A percentile compares a stretch with the other conserved stretches of the same genome.
Evolutionary conservation across 1,139 yeast genomes (phyloP).

Genomic region (Taphrina communis): DNA sequence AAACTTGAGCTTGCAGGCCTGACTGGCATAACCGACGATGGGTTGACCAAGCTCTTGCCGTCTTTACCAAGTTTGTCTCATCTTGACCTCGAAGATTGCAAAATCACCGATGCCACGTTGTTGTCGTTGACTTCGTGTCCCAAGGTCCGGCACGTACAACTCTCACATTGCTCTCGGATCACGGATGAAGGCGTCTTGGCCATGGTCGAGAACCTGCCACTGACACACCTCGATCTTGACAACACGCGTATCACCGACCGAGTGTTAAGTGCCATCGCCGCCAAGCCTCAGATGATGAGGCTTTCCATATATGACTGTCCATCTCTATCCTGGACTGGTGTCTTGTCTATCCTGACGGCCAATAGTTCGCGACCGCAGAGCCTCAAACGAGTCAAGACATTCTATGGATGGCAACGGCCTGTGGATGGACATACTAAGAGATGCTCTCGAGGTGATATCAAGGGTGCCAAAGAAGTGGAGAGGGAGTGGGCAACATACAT

Average conservation of each 20-base stretch:
- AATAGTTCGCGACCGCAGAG: conserved; percentile 40
- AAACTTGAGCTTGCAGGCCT: conserved; percentile 43
- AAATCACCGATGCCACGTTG: conserved; percentile 42
- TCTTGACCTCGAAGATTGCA: conserved; percentile 45
- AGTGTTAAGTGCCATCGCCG: conserved; percentile 32
- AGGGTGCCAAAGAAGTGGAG: conserved; percentile 42
- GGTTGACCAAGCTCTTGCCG: conserved; percentile 39
- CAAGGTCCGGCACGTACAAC: conserved; percentile 42
- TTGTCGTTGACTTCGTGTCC: conserved; percentile 27
- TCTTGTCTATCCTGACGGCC: conserved; percentile 42
- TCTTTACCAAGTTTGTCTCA: conserved; percentile 40
- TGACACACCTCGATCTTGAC: conserved; percentile 45
- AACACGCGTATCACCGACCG: conserved; percentile 44
- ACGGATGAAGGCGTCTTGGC: conserved; percentile 42
- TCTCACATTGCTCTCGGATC: conserved; percentile 43
- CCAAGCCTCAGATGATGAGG: conserved; percentile 34
- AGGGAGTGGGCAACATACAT: conserved; percentile 43
- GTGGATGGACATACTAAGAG: conserved; percentile 42
- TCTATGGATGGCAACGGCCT: conserved; percentile 42
- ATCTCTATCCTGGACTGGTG: conserved; percentile 44
- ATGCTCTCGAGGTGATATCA: conserved; percentile 37
- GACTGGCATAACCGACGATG: conserved; percentile 41
- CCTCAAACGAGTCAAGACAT: conserved; percentile 41
- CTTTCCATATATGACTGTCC: conserved; percentile 45
- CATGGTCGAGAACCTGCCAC: conserved; percentile 36